These are phyloP conservation scores for Pelargonium myrrhifolium DNA, from an alignment of 441 rosid genomes.

Conservation along the genomic window DNA sequence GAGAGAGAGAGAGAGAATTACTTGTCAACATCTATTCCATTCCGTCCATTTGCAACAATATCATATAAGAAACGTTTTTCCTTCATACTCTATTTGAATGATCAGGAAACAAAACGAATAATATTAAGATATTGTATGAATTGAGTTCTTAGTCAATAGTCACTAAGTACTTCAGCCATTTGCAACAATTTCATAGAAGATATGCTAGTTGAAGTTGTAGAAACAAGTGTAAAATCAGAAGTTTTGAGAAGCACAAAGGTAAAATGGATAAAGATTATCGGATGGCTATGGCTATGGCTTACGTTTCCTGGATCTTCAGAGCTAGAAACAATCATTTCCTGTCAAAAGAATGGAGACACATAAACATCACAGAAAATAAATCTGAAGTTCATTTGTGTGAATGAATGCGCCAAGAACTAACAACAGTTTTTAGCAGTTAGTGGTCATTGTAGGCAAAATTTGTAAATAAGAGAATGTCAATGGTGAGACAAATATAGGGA, in stretches of 20 bases:
- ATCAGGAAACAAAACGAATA: constrained; percentile 7
- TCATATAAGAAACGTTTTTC: constrained; percentile 82
- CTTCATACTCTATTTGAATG: constrained; percentile 31
- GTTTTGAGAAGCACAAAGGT: neutral
- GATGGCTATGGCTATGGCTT: constrained; percentile 19
- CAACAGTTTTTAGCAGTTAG: neutral
- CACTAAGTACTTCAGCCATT: constrained; percentile 91
- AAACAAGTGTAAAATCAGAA: neutral
- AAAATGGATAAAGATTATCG: constrained; percentile 5
- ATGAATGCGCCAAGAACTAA: neutral
- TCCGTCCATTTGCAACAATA: constrained; percentile 94
- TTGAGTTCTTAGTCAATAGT: constrained; percentile 19
- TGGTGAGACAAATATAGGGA: constrained; percentile 5
- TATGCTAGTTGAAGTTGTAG: constrained; percentile 25
- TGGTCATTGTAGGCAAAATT: neutral
- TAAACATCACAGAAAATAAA: neutral
- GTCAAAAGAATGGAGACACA: constrained; percentile 19
- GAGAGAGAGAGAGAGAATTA: constrained; percentile 22
- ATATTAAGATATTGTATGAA: constrained; percentile 6
- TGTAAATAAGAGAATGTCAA: constrained; percentile 10
- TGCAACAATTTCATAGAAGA: constrained; percentile 86
- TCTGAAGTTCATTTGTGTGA: neutral
- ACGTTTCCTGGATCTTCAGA: constrained; percentile 33
- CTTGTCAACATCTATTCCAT: constrained; percentile 97
- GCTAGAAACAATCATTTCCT: constrained; percentile 64